Base-by-base conservation (phyloP, 2,329 filamentous ascomycete genomes). In the Thermothelomyces thermophilus region DNA sequence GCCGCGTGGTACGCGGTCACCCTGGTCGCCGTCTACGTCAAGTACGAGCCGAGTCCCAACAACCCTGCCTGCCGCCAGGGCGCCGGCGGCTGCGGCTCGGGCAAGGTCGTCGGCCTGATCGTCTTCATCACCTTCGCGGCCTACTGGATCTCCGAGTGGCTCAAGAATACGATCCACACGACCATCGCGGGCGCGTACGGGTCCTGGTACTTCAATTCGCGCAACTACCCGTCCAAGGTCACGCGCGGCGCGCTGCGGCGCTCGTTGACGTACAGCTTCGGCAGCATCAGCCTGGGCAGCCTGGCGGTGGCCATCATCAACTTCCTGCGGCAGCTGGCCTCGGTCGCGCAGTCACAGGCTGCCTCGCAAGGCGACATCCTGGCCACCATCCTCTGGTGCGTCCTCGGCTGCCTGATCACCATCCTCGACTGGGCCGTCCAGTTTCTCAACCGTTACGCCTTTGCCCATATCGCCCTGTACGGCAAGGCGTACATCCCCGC, bases 101-200 rank as follows among this genome's bases (percentile, higher is more conserved):
- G 74, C 45, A 91, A 84, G 57, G 87, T 96, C 39, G 90, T 90
- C 53, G 90, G 90, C 0, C 70, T 96, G 26, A 73, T 95, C 5
- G 87, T 85, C 16, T 96, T 94, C 65, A 79, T 90, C 58, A 95
- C 90, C 0, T 96, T 97, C 62, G 84, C 90, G 46, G 87, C 84
- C 69, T 96, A 94, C 70, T 97, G 91, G 91, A 83, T 95, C 56
- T 85, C 87, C 1, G 91, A 97, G 66, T 91, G 86, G 77, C 72
- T 96, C 60, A 96, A 96, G 73, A 95, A 95, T 68, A 90, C 87
- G 0, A 87, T 95, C 41, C 90, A 97, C 64, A 86, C 85, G 2
- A 90, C 83, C 20, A 86, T 95, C 51, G 86, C 89, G 0, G 90
- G 91, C 0, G 83, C 95, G 0, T 96, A 95, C 60, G 90, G 89